Conservation (phyloP, 2,329 filamentous ascomycete genomes). For the Hawksworthiomyces lignivorus region DNA sequence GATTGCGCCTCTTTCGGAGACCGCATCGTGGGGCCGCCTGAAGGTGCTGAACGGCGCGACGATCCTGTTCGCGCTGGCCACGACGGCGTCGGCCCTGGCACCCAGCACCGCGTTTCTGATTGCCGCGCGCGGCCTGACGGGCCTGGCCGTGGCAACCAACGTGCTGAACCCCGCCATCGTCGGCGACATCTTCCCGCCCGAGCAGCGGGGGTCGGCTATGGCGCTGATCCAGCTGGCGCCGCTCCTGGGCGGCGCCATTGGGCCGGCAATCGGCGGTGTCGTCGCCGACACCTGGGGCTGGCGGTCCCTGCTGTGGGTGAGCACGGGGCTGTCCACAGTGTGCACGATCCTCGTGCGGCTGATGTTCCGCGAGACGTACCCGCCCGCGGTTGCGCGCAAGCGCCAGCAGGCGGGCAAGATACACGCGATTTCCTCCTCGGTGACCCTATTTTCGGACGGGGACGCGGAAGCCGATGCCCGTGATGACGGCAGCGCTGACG, state of each 20-base stretch:
- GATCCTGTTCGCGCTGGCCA: constrained; percentile 40
- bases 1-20: constrained; percentile 56
- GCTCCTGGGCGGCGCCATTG: constrained; percentile 24
- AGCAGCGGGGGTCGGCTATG: constrained; percentile 46
- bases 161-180: constrained; percentile 57
- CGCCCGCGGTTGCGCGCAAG: constrained; percentile 40
- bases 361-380: constrained; percentile 27
- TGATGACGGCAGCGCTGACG: not conserved
- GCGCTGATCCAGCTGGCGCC: constrained; percentile 24
- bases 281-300: constrained; percentile 25
- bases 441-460: too few species aligned
- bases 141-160: constrained; percentile 54
- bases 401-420: not conserved
- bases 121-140: constrained; percentile 59
- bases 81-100: constrained; percentile 30
- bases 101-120: constrained; percentile 51
- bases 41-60: constrained; percentile 48
- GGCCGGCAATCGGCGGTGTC: constrained; percentile 26
- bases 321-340: constrained; percentile 17
- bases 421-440: too few species aligned
- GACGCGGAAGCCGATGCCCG: too few species aligned
- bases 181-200: constrained; percentile 53
- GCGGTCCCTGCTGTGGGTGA: constrained; percentile 26
- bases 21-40: constrained; percentile 42
- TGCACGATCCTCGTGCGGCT: constrained; percentile 19